Evolutionary conservation across 257 asterid species (phyloP), one percentile per base, ranked within the genome.

Genomic region (Catharanthus roseus): DNA sequence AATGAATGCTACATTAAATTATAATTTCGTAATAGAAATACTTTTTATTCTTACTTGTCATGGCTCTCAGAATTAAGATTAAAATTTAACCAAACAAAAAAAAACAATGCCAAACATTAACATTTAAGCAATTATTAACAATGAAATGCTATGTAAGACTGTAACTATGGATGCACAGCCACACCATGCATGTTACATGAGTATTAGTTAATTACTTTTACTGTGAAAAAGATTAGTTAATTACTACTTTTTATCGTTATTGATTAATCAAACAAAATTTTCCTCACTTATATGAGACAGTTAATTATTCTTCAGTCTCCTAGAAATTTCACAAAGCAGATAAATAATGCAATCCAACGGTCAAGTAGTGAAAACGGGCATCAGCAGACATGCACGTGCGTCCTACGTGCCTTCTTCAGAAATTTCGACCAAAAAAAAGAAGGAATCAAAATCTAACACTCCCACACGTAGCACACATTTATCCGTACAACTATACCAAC

Each of bases 301-400:
- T 69, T 47, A 23, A 65, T 18, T 47, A 34, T 31, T 42, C 66
- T 61, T 21, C 24, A 33, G 29, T 3, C 41, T 68, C n/a, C n/a
- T 0, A 1, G 72, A 68, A 62, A 56, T 68, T 76, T 76, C 61
- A 41, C 42, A 9, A 19, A 39, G 34, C 44, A 65, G 50, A 65
- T 31, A 41, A 38, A 77, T 68, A 62, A 68, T 69, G 74, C 64
- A 26, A 65, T 34, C 71, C 68, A 70, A 66, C 82, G 78, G 79
- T 65, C 74, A 42, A 3, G 12, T 69, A 75, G 62, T 71, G n/a
- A 58, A 26, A 72, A 68, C 68, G 75, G 74, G 72, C 26, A 78
- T 75, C 69, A 73, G 69, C 77, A 67, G 79, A 74, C 77, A 77
- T 62, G 66, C 96, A 87, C 88, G 95, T 87, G 96, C 83, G 15